Percentiles rank a stretch among this genome's conserved stretches.
phyloP scores from a whole-genome alignment of 176 grass and related monocot genomes.

The bread wheat (Triticum aestivum) region IWGSC_CS_RefSeq_v2.1 NC_057797.1:477493538-477494037 shows the following conservation, averaged over 20 bases:
- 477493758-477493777: slow-evolving; percentile 29
- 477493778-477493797: not conserved
- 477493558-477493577: not conserved
- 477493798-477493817: slow-evolving; percentile 8
- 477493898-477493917: not conserved
- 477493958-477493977: slow-evolving; percentile 10
- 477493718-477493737: slow-evolving; percentile 15
- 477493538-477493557: slow-evolving; percentile 48
- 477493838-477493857: not conserved
- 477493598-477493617: slow-evolving; percentile 14
- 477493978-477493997: not conserved
- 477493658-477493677: slow-evolving; percentile 14
- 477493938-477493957: not conserved
- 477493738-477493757: slow-evolving; percentile 30
- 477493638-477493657: slow-evolving; percentile 4
- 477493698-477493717: not conserved
- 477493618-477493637: slow-evolving; percentile 7
- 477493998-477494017: not conserved
- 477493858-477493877: not conserved
- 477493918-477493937: slow-evolving; percentile 1
- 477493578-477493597: not conserved
- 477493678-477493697: not conserved
- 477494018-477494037: not conserved
- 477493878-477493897: no score
- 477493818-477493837: not conserved